These are phyloP conservation scores for Kuraishia piskuri DNA, from an alignment of 805 yeast genomes.

Conservation along the genomic window DNA sequence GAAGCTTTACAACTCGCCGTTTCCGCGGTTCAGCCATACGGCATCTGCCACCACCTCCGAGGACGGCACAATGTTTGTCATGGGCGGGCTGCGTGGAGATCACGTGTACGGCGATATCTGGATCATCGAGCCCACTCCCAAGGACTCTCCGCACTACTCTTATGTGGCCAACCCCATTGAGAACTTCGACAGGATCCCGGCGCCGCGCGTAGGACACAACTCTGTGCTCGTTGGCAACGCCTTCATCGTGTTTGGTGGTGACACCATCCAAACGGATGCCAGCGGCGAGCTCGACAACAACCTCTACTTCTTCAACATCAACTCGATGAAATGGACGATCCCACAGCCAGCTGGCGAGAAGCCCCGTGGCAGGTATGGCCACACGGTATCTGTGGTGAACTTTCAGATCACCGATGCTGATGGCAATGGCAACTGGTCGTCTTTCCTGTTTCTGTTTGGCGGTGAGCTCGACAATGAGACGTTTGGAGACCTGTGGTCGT, in stretches of 20 bases:
- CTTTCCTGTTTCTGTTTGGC: constrained; percentile 76
- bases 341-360: constrained; percentile 67
- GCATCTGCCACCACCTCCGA: constrained; percentile 71
- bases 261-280: constrained; percentile 72
- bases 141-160: constrained; percentile 26
- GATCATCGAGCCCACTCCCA: constrained; percentile 55
- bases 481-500: constrained; percentile 77
- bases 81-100: constrained; percentile 93
- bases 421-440: constrained; percentile 28
- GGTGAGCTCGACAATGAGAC: constrained; percentile 83
- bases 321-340: constrained; percentile 69
- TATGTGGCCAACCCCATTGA: constrained; percentile 47
- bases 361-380: constrained; percentile 94
- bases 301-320: constrained; percentile 76
- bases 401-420: constrained; percentile 34
- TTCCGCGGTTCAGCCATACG: constrained; percentile 92
- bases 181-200: constrained; percentile 74
- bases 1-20: constrained; percentile 67
- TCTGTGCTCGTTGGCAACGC: constrained; percentile 91
- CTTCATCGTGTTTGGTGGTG: constrained; percentile 93
- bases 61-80: constrained; percentile 72
- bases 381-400: constrained; percentile 72
- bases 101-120: constrained; percentile 94
- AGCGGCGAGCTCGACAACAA: constrained; percentile 81
- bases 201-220: constrained; percentile 96